phyloP scores from a whole-genome alignment of 2,329 filamentous ascomycete genomes.

The Cladosporium sp. region DNA sequence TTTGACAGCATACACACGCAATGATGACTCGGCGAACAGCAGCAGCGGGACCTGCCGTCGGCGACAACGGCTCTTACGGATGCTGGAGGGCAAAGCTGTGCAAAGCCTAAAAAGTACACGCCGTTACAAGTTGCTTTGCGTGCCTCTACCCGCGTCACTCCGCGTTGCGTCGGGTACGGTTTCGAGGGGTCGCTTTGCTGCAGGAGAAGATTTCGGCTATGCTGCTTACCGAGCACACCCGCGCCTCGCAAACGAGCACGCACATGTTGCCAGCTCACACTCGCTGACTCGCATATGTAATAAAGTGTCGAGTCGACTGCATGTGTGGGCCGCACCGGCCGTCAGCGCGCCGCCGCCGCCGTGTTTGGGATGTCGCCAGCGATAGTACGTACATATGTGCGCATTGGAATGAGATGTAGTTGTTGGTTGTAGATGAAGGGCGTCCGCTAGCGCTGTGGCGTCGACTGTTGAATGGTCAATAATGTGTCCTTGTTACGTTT shows the following conservation, averaged over 20 bases:
- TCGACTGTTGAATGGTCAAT: background rate
- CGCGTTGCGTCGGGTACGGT: background rate
- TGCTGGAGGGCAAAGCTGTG: background rate
- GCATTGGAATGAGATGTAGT: background rate
- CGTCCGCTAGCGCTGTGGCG: background rate
- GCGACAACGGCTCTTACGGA: background rate
- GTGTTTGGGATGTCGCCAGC: conserved; percentile 1
- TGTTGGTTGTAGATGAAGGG: conserved; percentile 3
- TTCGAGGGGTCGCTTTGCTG: conserved; percentile 1
- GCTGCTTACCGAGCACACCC: conserved; percentile 5
- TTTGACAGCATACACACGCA: no score
- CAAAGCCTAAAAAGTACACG: background rate
- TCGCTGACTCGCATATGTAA: conserved; percentile 1
- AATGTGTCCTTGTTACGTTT: background rate
- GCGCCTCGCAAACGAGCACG: background rate
- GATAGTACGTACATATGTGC: background rate
- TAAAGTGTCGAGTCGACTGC: background rate
- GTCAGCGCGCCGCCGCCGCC: conserved; percentile 2
- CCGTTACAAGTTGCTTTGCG: background rate
- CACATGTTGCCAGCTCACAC: background rate
- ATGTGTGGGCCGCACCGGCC: conserved; percentile 9
- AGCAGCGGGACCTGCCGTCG: background rate
- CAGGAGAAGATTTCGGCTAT: conserved; percentile 2
- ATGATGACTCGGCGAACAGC: background rate
- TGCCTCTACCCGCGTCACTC: background rate